Evolutionary conservation across 2,329 filamentous ascomycete species (phyloP).

Genomic region (Diaporthe sp.): DNA sequence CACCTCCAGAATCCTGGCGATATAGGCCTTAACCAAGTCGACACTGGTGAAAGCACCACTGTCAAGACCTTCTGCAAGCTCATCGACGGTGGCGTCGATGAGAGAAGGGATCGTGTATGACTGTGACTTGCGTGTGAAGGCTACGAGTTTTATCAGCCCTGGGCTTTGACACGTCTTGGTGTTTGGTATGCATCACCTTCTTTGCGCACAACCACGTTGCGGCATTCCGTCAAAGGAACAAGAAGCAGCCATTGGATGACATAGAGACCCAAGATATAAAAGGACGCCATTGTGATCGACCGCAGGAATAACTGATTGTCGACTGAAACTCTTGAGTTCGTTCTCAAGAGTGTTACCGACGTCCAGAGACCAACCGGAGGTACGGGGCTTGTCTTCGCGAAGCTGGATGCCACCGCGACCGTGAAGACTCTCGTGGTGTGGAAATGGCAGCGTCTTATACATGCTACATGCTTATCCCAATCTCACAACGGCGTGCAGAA

Average conservation of each 20-base stretch:
- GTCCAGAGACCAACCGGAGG: not conserved
- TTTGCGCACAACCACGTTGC: slow-evolving; percentile 1
- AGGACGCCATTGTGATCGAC: not conserved
- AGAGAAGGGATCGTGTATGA: slow-evolving; percentile 46
- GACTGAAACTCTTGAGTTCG: not conserved
- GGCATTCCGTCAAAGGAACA: not conserved
- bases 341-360: not conserved
- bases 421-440: not conserved
- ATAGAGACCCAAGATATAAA: slow-evolving; percentile 2
- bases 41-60: slow-evolving; percentile 51
- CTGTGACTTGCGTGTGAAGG: too few relatives aligned
- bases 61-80: slow-evolving; percentile 49
- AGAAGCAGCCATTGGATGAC: slow-evolving; percentile 18
- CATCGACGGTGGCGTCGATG: slow-evolving; percentile 49
- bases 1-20: slow-evolving; percentile 49
- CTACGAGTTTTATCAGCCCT: not conserved
- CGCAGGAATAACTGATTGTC: not conserved
- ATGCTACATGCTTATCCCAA: not conserved
- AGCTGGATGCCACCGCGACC: not conserved
- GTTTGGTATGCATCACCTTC: not conserved
- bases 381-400: not conserved
- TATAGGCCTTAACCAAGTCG: slow-evolving; percentile 50
- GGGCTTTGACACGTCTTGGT: not conserved
- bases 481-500: not conserved
- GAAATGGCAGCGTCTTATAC: not conserved